phyloP scores from a whole-genome alignment of 306 rosid genomes.

The Clitoria ternatea region DNA sequence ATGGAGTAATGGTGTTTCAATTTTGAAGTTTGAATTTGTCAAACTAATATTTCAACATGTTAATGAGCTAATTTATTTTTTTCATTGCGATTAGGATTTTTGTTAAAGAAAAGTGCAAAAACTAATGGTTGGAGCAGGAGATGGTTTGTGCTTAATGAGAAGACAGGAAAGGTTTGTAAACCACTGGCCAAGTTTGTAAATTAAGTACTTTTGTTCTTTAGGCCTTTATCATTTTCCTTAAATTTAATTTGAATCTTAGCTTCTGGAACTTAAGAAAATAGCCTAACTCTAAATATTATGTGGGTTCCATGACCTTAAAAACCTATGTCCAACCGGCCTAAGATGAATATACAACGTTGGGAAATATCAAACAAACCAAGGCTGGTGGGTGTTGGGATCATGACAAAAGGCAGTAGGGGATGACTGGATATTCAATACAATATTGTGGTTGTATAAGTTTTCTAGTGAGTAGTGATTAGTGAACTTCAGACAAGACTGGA shows the following conservation, averaged over 20 bases:
- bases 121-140: conserved; percentile 92
- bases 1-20: background rate
- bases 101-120: conserved; percentile 87
- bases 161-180: conserved; percentile 86
- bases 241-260: background rate
- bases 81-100: conserved; percentile 54
- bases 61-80: background rate
- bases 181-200: background rate
- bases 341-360: background rate
- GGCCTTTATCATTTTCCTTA: background rate
- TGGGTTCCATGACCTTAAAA: background rate
- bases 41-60: background rate
- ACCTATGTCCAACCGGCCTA: background rate
- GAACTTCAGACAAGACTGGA: background rate
- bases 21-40: conserved; percentile 5
- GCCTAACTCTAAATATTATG: background rate
- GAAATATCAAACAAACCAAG: background rate
- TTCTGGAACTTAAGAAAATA: too few relatives aligned
- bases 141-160: conserved; percentile 96
- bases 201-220: background rate
- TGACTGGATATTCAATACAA: background rate
- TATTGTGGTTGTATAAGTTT: background rate
- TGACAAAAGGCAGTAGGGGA: background rate
- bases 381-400: background rate
- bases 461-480: background rate